phyloP scores from a whole-genome alignment of 2,329 filamentous ascomycete genomes.

The Stagonosporopsis tanaceti region DNA sequence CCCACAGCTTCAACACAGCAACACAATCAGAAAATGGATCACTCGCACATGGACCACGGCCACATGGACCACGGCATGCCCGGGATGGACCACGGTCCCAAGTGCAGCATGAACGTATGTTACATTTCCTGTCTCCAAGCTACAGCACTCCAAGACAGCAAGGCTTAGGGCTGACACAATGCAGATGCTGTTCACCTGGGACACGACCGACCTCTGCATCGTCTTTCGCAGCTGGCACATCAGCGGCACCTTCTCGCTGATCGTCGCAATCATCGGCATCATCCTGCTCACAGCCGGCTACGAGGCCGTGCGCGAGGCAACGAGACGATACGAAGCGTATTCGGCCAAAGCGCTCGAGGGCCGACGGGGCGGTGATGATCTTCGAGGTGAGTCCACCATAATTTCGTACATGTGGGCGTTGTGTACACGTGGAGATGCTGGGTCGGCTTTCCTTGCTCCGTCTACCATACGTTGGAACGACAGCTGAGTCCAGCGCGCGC shows the following conservation, averaged over 20 bases:
- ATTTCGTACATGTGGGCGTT: background rate
- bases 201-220: constrained; percentile 92
- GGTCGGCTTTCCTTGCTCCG: constrained; percentile 17
- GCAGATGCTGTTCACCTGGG: constrained; percentile 98
- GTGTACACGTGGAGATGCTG: background rate
- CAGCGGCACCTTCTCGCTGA: constrained; percentile 73
- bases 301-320: constrained; percentile 81
- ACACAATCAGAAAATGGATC: constrained; percentile 42
- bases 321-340: constrained; percentile 75
- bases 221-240: constrained; percentile 93
- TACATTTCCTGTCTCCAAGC: background rate
- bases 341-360: constrained; percentile 35
- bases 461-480: constrained; percentile 20
- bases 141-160: background rate
- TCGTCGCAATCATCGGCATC: constrained; percentile 84
- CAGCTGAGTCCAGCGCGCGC: constrained; percentile 40
- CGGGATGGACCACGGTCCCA: constrained; percentile 56
- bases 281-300: constrained; percentile 89
- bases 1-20: background rate
- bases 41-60: constrained; percentile 60
- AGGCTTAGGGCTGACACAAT: constrained; percentile 4
- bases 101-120: constrained; percentile 91
- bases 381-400: constrained; percentile 41
- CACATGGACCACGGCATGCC: constrained; percentile 63
- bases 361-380: constrained; percentile 37